Evolutionary conservation across 331 rosid genomes (phyloP).

Genomic region (Ulmus americana): DNA sequence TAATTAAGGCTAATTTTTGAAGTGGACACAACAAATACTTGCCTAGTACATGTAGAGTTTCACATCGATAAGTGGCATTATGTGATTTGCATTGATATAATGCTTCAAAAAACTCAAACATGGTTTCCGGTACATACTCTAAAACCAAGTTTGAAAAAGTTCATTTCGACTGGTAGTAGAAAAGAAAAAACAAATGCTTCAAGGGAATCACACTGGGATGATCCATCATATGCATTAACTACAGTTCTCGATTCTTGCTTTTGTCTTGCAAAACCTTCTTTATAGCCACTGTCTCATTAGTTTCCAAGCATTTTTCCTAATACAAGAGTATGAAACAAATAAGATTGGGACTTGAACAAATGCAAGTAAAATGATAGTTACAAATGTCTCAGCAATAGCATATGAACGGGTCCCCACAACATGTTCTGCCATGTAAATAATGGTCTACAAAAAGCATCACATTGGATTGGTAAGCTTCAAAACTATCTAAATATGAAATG

Average conservation of each 20-base stretch:
- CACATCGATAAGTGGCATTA: conserved; percentile 82
- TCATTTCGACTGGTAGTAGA: conserved; percentile 81
- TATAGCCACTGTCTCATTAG: conserved; percentile 84
- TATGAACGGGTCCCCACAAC: too few relatives aligned
- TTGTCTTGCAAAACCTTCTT: conserved; percentile 88
- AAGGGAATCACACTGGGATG: conserved; percentile 82
- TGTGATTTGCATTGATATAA: conserved; percentile 67
- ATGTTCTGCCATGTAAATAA: too few relatives aligned
- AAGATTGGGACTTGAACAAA: too few relatives aligned
- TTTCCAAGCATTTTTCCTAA: too few relatives aligned
- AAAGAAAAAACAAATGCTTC: conserved; percentile 95
- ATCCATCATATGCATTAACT: conserved; percentile 93
- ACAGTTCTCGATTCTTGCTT: conserved; percentile 82
- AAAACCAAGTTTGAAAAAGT: conserved; percentile 88
- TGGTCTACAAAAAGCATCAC: too few relatives aligned
- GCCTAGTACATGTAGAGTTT: conserved; percentile 96
- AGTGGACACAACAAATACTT: conserved; percentile 13
- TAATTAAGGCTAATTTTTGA: neutral
- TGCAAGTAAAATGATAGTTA: too few relatives aligned
- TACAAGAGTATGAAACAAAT: too few relatives aligned
- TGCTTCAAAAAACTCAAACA: conserved; percentile 75
- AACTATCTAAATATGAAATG: too few relatives aligned
- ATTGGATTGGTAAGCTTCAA: too few relatives aligned
- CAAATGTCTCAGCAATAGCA: too few relatives aligned
- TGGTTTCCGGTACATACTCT: conserved; percentile 92